These are phyloP conservation scores for Proliferodiscus dingleyae DNA, from an alignment of 2,329 filamentous ascomycete species.

Conservation along the genomic window DNA sequence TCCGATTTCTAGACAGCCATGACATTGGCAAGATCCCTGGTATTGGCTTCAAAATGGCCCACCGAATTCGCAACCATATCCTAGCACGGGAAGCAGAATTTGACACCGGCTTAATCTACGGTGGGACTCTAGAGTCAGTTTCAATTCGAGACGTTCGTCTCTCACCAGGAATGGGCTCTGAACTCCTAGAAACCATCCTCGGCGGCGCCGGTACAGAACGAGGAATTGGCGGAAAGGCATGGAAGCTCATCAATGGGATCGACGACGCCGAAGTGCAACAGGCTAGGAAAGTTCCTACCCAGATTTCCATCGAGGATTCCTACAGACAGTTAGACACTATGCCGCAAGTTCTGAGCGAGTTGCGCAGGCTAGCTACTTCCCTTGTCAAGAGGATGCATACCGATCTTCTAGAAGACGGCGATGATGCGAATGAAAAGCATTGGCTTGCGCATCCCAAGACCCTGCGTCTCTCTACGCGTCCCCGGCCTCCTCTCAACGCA, in stretches of 20 bases:
- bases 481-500: slow-evolving; percentile 46
- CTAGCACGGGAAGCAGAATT: slow-evolving; percentile 39
- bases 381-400: slow-evolving; percentile 72
- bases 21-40: slow-evolving; percentile 79
- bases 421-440: slow-evolving; percentile 22
- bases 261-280: slow-evolving; percentile 71
- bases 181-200: slow-evolving; percentile 63
- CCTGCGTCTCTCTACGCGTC: slow-evolving; percentile 73
- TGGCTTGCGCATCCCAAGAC: slow-evolving; percentile 84
- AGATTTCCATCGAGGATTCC: slow-evolving; percentile 94
- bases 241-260: slow-evolving; percentile 75
- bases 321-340: slow-evolving; percentile 67
- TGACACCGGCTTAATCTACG: slow-evolving; percentile 42
- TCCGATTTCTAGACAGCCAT: slow-evolving; percentile 68
- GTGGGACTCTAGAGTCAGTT: slow-evolving; percentile 49
- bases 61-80: slow-evolving; percentile 59
- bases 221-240: slow-evolving; percentile 68
- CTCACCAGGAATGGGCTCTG: slow-evolving; percentile 57
- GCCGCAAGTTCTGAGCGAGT: slow-evolving; percentile 60
- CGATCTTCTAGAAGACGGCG: slow-evolving; percentile 57
- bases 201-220: slow-evolving; percentile 64
- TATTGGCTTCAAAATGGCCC: slow-evolving; percentile 74
- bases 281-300: slow-evolving; percentile 67
- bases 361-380: slow-evolving; percentile 63
- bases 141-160: slow-evolving; percentile 62